A percentile compares a stretch with the other conserved stretches of the same genome.
Conservation (phyloP, 2,329 filamentous ascomycete genomes). For the Elsinoe perseae region DNA sequence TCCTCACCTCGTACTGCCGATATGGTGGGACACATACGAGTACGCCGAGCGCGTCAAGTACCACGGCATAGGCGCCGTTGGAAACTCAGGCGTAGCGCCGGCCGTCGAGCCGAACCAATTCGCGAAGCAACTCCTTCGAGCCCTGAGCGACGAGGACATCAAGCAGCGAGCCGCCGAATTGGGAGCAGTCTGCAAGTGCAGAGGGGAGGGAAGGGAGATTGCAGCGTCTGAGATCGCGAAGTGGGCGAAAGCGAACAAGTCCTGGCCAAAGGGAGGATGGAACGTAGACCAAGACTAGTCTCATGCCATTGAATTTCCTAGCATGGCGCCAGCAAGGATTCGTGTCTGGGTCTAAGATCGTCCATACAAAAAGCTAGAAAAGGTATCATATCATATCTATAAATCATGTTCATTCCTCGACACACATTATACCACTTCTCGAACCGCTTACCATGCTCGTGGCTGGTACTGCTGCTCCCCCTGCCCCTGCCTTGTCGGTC, state of each 20-base stretch:
- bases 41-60: conserved; percentile 15
- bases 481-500: no score
- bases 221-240: background rate
- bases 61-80: conserved; percentile 2
- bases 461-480: no score
- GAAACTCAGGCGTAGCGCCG: conserved; percentile 8
- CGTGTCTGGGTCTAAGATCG: background rate
- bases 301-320: no score
- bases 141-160: background rate
- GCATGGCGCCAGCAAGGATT: background rate
- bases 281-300: background rate
- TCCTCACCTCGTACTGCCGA: conserved; percentile 12
- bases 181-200: background rate
- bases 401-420: no score
- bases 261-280: background rate
- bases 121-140: conserved; percentile 3
- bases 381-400: no score
- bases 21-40: conserved; percentile 17
- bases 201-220: conserved; percentile 8
- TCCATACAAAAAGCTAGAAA: background rate
- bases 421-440: no score
- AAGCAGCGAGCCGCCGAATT: conserved; percentile 4
- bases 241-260: background rate
- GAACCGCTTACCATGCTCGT: no score
- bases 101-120: background rate